Evolutionary conservation across 2,329 filamentous ascomycete genomes (phyloP).

Genomic region (Cladosporium halotolerans): DNA sequence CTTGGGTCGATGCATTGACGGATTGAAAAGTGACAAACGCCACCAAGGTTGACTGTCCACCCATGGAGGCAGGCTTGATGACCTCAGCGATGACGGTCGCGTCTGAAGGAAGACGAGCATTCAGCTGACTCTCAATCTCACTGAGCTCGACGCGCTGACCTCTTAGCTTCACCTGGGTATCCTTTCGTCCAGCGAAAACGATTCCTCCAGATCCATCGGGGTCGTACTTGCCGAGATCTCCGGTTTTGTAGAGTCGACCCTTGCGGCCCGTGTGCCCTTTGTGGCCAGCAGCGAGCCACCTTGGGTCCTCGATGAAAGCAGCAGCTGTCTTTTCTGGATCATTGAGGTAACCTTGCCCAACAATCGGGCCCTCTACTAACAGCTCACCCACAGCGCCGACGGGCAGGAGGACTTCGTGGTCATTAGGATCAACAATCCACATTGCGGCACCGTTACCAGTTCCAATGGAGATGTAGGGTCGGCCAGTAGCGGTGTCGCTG

Average conservation of each 20-base stretch:
- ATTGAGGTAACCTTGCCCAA: conserved; percentile 40
- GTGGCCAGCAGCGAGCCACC: conserved; percentile 17
- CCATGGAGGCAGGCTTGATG: conserved; percentile 5
- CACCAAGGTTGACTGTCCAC: conserved; percentile 13
- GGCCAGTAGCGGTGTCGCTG: conserved; percentile 10
- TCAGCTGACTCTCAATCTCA: conserved; percentile 38
- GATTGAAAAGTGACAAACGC: conserved; percentile 13
- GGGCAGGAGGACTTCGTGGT: conserved; percentile 29
- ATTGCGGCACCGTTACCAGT: conserved; percentile 14
- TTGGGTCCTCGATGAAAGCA: conserved; percentile 28
- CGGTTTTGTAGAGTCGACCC: conserved; percentile 53
- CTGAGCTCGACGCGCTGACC: conserved; percentile 60
- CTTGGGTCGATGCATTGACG: background rate
- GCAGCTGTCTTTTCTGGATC: conserved; percentile 25
- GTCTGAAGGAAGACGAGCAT: conserved; percentile 3
- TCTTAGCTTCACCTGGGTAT: conserved; percentile 58
- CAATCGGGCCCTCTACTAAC: conserved; percentile 40
- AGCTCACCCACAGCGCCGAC: conserved; percentile 44
- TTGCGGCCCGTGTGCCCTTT: conserved; percentile 28
- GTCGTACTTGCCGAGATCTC: conserved; percentile 53
- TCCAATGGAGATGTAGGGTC: conserved; percentile 16
- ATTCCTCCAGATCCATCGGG: conserved; percentile 42
- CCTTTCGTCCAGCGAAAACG: conserved; percentile 50
- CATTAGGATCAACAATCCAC: conserved; percentile 29
- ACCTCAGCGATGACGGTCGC: conserved; percentile 6